phyloP scores from a whole-genome alignment of 176 grass and related monocot genomes.

The Bothriochloa decipiens region DNA sequence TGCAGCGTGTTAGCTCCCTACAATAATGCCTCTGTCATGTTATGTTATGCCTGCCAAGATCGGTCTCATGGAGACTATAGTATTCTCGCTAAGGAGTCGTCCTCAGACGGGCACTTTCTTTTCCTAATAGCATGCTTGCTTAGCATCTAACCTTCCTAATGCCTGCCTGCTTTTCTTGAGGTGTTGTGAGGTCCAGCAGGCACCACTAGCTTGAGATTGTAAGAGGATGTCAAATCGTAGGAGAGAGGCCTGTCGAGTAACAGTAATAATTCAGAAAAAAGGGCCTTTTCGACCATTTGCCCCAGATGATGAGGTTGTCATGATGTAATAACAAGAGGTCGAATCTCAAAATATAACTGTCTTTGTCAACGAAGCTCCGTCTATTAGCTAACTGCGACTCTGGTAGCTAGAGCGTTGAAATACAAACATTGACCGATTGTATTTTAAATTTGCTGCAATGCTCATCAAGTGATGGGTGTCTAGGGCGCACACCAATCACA shows the following conservation, averaged over 20 bases:
- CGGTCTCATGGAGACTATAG: slow-evolving; percentile 20
- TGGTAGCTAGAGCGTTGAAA: neutral
- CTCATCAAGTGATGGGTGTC: neutral
- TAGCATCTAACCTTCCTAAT: slow-evolving; percentile 59
- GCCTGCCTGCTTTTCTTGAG: slow-evolving; percentile 16
- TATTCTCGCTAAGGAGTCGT: slow-evolving; percentile 52
- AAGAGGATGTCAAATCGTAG: slow-evolving; percentile 23
- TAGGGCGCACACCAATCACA: neutral
- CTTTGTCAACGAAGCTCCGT: neutral
- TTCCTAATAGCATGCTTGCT: slow-evolving; percentile 52
- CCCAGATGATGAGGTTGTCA: neutral
- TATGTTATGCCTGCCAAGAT: slow-evolving; percentile 11
- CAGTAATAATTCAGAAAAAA: slow-evolving; percentile 3
- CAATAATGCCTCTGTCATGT: neutral
- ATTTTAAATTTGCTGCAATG: neutral
- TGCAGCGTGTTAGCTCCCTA: neutral
- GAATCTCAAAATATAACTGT: neutral
- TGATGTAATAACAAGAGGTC: neutral
- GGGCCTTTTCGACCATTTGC: neutral
- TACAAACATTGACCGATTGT: neutral
- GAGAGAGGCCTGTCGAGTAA: neutral
- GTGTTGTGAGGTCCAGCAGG: slow-evolving; percentile 38
- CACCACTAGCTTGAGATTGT: neutral
- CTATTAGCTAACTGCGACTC: no score
- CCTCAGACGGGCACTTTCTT: slow-evolving; percentile 41